Base-by-base conservation (phyloP, 106 monocot genomes). In the Hemerocallis citrina region DNA sequence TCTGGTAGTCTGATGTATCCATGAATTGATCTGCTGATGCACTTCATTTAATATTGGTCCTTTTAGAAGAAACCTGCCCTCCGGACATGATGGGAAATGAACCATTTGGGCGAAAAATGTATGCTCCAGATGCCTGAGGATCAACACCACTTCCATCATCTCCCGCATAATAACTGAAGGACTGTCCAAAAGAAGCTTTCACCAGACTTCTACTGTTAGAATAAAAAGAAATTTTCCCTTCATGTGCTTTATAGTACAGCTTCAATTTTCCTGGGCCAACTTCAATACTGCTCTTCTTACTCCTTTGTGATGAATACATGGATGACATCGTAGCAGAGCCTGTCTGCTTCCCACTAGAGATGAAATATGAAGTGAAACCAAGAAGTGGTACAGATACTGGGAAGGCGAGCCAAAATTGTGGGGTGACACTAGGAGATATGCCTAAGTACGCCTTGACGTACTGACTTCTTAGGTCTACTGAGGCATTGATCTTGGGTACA, bases 341-440 rank as follows among this genome's bases (percentile, higher is more conserved):
- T 79, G 60, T 57, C 22, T 73, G 40, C 48, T 68, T 64, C 34
- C 74, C 52, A 64, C 39, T 70, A 61, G 92, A 92, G 29, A 98
- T 44, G 32, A 81, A 72, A 57, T 98, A 98, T 39, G 85, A 88
- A 58, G 47, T 92, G 62, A 85, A 98, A 64, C 98, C 98, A 74
- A 98, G 70, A 77, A 92, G 84, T 34, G 92, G 92, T 59, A 88
- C 66, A 71, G 92, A 88, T 34, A 85, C 98, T 15, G 81, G 43
- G 73, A 98, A 92, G 41, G 65, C 79, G 56, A 98, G 92, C 92
- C 88, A 98, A 82, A 68, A 92, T 70, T 82, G 84, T 8, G 98
- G 88, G 1, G 57, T 59, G 36, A 14, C 68, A 48, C 15, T 59
- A 33, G 81, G 70, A 42, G 67, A 77, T 54, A 51, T 64, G 36